phyloP scores from a whole-genome alignment of 768 basidiomycete species.

The Rhodosporidiobolus odoratus region DNA sequence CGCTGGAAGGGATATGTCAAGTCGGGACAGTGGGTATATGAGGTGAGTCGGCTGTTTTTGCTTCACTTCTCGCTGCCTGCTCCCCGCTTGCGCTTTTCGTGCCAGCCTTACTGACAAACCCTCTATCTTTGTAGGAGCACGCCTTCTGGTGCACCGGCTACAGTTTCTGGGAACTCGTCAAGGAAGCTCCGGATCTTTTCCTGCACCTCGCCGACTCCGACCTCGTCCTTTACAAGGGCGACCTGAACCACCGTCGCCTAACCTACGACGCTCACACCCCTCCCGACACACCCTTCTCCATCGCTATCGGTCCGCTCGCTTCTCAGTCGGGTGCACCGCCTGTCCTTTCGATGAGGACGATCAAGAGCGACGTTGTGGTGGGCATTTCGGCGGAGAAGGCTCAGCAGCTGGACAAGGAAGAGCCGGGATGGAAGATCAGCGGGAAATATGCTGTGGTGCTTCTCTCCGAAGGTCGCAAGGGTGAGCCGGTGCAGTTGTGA shows the following conservation, averaged over 20 bases:
- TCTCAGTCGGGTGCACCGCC: constrained; percentile 77
- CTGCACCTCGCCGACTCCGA: constrained; percentile 83
- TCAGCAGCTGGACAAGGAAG: constrained; percentile 71
- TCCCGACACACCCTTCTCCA: constrained; percentile 76
- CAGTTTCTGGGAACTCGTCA: constrained; percentile 62
- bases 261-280: constrained; percentile 71
- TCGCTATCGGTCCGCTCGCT: constrained; percentile 89
- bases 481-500: constrained; percentile 63
- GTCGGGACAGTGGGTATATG: not conserved
- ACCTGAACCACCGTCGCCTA: constrained; percentile 71
- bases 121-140: constrained; percentile 91
- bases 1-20: constrained; percentile 95
- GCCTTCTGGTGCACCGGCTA: constrained; percentile 84
- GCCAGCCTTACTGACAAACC: constrained; percentile 66
- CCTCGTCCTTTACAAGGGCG: constrained; percentile 54
- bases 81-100: not conserved
- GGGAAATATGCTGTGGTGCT: constrained; percentile 64
- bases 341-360: constrained; percentile 76
- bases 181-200: constrained; percentile 61
- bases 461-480: constrained; percentile 78
- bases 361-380: constrained; percentile 93
- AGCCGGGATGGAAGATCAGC: constrained; percentile 91
- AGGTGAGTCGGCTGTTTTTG: not conserved
- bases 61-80: not conserved
- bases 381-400: constrained; percentile 56